A percentile compares a stretch with the other conserved stretches of the same genome.
These are phyloP conservation scores for Vitis amurensis DNA, from an alignment of 164 flowering plant genomes.

Conservation along the genomic window DNA sequence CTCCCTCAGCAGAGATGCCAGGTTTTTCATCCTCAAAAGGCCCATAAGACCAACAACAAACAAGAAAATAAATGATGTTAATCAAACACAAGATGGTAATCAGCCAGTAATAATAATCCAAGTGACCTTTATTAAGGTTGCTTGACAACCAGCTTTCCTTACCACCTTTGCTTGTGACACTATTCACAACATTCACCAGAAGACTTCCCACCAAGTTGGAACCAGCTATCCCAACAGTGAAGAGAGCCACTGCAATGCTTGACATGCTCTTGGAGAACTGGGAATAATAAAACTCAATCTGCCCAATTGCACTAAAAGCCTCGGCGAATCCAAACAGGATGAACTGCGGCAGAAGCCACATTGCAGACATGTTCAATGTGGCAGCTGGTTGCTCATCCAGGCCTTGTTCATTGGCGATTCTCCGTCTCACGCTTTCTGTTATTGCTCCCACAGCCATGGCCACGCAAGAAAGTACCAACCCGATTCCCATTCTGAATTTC, in stretches of 20 bases:
- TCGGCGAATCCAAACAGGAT: conserved; percentile 39
- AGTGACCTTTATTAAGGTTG: conserved; percentile 27
- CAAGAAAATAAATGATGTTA: conserved; percentile 25
- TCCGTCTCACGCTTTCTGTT: conserved; percentile 33
- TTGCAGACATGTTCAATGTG: conserved; percentile 25
- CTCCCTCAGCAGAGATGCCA: neutral
- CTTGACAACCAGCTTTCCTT: conserved; percentile 28
- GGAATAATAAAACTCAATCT: conserved; percentile 39
- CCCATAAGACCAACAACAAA: conserved; percentile 23
- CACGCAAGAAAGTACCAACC: conserved; percentile 28
- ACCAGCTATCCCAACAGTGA: conserved; percentile 16
- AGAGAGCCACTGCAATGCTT: conserved; percentile 37
- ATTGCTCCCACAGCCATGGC: conserved; percentile 27
- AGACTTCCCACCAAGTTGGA: conserved; percentile 33
- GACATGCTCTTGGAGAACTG: conserved; percentile 51
- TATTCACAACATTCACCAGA: conserved; percentile 12
- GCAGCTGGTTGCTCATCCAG: conserved; percentile 9
- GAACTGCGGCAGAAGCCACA: conserved; percentile 40
- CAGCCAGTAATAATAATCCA: conserved; percentile 29
- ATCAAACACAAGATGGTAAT: conserved; percentile 14
- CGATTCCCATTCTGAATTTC: conserved; percentile 51
- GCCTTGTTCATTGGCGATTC: conserved; percentile 11
- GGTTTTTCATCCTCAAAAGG: conserved; percentile 1
- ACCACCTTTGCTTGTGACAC: conserved; percentile 9
- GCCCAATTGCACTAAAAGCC: conserved; percentile 38